Evolutionary conservation across 495 filamentous ascomycete genomes (phyloP), one percentile per base, ranked within the genome.

Genomic region (Penicillium canescens): DNA sequence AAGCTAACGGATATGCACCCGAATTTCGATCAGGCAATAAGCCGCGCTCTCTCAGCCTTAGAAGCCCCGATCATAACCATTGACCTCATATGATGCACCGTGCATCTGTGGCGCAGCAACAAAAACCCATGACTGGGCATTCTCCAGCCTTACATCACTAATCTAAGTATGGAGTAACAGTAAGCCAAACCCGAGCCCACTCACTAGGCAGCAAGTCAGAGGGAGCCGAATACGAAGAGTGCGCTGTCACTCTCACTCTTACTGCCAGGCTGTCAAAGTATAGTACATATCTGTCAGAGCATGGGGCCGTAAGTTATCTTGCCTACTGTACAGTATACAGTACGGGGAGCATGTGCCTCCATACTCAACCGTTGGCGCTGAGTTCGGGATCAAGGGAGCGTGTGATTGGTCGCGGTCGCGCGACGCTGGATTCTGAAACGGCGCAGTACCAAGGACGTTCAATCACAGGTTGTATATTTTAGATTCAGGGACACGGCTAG

Each of bases 341-440:
- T 6, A 31, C 23, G 6, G 9, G 7, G 9, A 31, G 7, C 28
- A 10, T 31, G 28, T 31, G 28, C 8, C 28, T 31, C 28, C 28
- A 31, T 2, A 8, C 28, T 31, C 28, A 31, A 31, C 28, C 28
- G 28, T 58, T 58, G 50, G 28, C 55, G 50, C 34, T 23, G 4
- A 4, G 12, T 9, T 34, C 18, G 16, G 4, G 28, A 42, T 18
- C 13, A 13, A 6, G 18, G 7, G 28, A 31, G 7, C 6, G 7
- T 18, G 39, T 45, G 31, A 54, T 58, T 54, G 50, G 55, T 13
- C 26, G 20, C 40, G 45, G 55, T 54, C 44, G 50, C 55, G 50
- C 50, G 37, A 21, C 11, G 34, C 21, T 28, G 43, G 7, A 46
- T 44, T 42, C 36, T 54, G 55, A 58, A 36, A 52, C 40, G 42